These are phyloP conservation scores for Vaccinium myrtillus DNA, from an alignment of 148 eudicot genomes.

Conservation along the genomic window DNA sequence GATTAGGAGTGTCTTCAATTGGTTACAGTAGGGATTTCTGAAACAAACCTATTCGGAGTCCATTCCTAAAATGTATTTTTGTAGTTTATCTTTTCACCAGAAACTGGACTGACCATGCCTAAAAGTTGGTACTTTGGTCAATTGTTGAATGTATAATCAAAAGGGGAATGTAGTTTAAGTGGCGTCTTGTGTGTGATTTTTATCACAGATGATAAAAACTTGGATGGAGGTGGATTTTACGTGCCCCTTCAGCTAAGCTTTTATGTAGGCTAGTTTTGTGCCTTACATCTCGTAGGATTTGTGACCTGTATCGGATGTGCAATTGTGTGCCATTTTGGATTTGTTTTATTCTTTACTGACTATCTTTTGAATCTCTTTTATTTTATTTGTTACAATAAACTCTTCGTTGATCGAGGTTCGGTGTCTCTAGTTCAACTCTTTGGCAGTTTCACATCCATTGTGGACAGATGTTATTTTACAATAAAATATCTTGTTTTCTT, in stretches of 20 bases:
- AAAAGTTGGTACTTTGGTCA: background rate
- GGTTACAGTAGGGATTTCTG: background rate
- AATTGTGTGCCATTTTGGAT: background rate
- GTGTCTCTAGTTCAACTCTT: background rate
- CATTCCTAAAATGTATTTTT: background rate
- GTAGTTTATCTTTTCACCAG: background rate
- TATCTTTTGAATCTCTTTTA: background rate
- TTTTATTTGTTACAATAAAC: background rate
- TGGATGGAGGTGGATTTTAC: background rate
- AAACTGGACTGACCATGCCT: background rate
- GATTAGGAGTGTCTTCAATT: background rate
- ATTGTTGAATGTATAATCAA: background rate
- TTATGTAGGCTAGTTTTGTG: background rate
- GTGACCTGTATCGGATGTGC: background rate
- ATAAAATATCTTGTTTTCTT: background rate
- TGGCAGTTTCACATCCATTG: background rate
- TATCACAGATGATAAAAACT: slow-evolving; percentile 3
- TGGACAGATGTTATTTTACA: background rate
- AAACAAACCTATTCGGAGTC: background rate
- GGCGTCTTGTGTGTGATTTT: background rate
- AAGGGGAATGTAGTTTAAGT: background rate
- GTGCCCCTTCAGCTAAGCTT: background rate
- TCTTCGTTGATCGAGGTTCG: background rate
- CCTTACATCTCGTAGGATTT: background rate
- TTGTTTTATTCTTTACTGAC: background rate